Evolutionary conservation across 1,284 basidiomycete genomes (phyloP), one percentile per base, ranked within the genome.

Genomic region (Fistulinella staudtii): DNA sequence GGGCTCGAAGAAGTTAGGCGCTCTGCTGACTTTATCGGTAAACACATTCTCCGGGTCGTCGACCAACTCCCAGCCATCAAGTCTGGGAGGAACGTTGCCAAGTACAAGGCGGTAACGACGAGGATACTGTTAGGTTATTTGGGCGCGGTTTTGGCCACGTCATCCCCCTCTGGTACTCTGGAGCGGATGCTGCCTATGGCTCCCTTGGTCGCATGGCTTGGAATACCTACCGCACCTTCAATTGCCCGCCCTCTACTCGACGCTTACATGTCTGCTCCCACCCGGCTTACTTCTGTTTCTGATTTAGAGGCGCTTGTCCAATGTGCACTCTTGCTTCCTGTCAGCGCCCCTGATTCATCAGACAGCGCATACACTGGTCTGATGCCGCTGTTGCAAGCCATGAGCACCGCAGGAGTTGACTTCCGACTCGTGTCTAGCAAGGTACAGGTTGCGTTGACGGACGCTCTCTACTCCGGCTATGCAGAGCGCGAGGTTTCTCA

Each of bases 231-330:
- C 7, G 4, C 50, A n/a, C 39, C 39, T 0, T 43, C 44, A 15
- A 40, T 66, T 20, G 52, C 60, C 3, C 28, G 21, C 3, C 43
- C 55, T 25, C 49, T 60, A 36, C 43, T 70, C 20, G 51, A 55
- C 21, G 52, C 59, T 8, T 73, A 68, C 46, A 53, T 55, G 23
- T 51, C 56, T 27, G 49, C 61, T 24, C 61, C 58, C 11, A 47
- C 24, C 25, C 37, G 39, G 11, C 58, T 68, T n/a, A 9, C 18
- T 1, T 41, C 51, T 9, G 14, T 43, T 3, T 36, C 51, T 15
- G 65, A 66, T 22, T 59, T 66, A 50, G 65, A 70, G 36, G 47
- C 52, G 0, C 41, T 70, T 14, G 41, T 69, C 20, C 44, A 43
- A 1, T 64, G 50, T 20, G 53, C 61, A 1, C 34, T 61, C 18